Conservation (phyloP, 805 yeast species). For the Ogataea saltuana region DNA sequence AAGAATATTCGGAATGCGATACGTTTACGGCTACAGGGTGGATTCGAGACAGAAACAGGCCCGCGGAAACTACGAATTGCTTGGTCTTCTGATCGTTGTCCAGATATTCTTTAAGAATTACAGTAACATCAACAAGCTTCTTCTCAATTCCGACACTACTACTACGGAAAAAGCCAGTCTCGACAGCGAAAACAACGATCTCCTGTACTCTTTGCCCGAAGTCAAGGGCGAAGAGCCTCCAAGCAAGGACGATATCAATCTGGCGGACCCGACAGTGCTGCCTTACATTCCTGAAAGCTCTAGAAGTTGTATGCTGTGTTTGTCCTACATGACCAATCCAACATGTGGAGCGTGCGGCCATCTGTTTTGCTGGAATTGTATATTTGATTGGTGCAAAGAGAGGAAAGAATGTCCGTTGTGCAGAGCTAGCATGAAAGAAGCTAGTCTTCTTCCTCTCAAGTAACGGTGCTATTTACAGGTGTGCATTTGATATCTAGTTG, state of each 20-base stretch:
- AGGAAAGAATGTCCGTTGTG: constrained; percentile 91
- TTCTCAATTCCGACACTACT: constrained; percentile 1
- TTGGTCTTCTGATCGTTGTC: constrained; percentile 62
- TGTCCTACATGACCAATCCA: constrained; percentile 78
- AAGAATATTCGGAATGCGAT: constrained; percentile 76
- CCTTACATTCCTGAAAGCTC: constrained; percentile 71
- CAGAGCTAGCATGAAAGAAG: constrained; percentile 65
- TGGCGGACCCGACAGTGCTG: constrained; percentile 56
- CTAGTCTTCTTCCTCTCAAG: constrained; percentile 60
- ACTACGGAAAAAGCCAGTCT: constrained; percentile 4
- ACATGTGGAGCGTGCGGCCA: constrained; percentile 91
- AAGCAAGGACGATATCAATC: constrained; percentile 40
- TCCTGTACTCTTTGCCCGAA: constrained; percentile 21
- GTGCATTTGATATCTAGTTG: too few species aligned
- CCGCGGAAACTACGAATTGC: constrained; percentile 67
- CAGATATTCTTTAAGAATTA: constrained; percentile 52
- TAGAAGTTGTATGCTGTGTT: constrained; percentile 81
- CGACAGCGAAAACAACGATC: constrained; percentile 15
- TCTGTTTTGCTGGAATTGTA: constrained; percentile 88
- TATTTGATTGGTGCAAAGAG: constrained; percentile 86
- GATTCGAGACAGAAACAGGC: constrained; percentile 41
- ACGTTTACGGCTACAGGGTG: constrained; percentile 68
- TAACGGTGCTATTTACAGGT: constrained; percentile 29
- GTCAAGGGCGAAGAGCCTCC: constrained; percentile 8
- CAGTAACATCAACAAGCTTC: constrained; percentile 31